Evolutionary conservation across 2,329 filamentous ascomycete species (phyloP), one percentile per base, ranked within the genome.

Genomic region (Neoascochyta sp.): DNA sequence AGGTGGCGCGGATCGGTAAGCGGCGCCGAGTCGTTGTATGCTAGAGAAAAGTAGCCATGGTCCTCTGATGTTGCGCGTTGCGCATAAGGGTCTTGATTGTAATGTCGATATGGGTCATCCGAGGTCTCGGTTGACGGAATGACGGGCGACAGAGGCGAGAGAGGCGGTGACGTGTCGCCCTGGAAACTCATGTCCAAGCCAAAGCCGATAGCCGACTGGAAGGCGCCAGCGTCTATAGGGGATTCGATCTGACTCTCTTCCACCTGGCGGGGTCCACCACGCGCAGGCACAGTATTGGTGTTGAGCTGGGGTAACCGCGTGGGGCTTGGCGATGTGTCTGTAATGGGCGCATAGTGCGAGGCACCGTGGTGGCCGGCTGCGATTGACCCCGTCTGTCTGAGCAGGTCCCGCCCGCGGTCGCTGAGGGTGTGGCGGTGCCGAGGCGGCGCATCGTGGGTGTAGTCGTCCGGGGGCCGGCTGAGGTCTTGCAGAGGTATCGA

Each of bases 401-500:
- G 55, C 43, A 71, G 57, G 43, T 70, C 60, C 53, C 69, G 60
- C 44, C 69, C 63, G 47, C 69, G 58, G 35, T 71, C 68, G 51
- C 67, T 70, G 36, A 71, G 58, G n/a, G 66, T 70, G 32, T 65
- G 54, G 43, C 68, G 64, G 34, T 61, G 52, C 32, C 59, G 47
- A 11, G 50, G 42, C 29, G 52, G 44, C 27, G 52, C 51, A 34
- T 46, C 37, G 16, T 54, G 41, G 24, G 56, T 48, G 26, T 58
- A 36, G 19, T 60, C 47, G 39, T 63, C 62, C 13, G 59, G 60
- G 39, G 61, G 62, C 26, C 58, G 60, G 43, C 61, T 60, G 37
- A 71, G 62, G 47, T 69, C 76, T 61, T 80, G 80, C 36, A 90
- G 69, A 37, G 83, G 83, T 65, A 92, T 89, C 41, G 81, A 81